These are phyloP conservation scores for Magnolia sinica DNA, from an alignment of 164 flowering plant species.

Conservation along the genomic window DNA sequence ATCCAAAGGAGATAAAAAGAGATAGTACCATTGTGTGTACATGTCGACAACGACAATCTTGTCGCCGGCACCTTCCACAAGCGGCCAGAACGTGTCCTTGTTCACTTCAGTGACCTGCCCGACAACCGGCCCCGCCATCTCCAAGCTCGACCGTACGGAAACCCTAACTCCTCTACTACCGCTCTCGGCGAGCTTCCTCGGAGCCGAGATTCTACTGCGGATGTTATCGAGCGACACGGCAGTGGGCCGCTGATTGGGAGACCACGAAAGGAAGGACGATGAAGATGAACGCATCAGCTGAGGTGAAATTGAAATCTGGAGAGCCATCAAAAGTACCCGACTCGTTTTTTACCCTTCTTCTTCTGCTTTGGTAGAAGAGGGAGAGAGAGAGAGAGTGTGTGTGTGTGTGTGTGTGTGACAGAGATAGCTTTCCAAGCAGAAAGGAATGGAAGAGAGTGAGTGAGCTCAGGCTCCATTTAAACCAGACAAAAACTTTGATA, in stretches of 20 bases:
- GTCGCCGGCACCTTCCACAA: conserved; percentile 30
- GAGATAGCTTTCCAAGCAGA: neutral
- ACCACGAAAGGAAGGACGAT: neutral
- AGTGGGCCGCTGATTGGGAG: conserved; percentile 1
- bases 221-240: neutral
- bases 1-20: neutral
- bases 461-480: neutral
- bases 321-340: conserved; percentile 16
- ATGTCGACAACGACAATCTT: conserved; percentile 41
- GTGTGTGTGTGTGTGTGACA: too few species aligned
- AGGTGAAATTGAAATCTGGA: conserved; percentile 17
- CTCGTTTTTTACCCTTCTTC: neutral
- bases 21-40: conserved; percentile 39
- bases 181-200: neutral
- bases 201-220: neutral
- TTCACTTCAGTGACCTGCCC: conserved; percentile 41
- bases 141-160: conserved; percentile 27
- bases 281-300: conserved; percentile 12
- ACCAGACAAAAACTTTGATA: neutral
- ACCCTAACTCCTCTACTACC: conserved; percentile 9
- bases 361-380: neutral
- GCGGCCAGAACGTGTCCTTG: conserved; percentile 49
- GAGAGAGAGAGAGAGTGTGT: neutral
- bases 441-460: neutral
- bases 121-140: conserved; percentile 27